Conservation (phyloP, 768 basidiomycete genomes). For the Fomitopsis pulvina region DNA sequence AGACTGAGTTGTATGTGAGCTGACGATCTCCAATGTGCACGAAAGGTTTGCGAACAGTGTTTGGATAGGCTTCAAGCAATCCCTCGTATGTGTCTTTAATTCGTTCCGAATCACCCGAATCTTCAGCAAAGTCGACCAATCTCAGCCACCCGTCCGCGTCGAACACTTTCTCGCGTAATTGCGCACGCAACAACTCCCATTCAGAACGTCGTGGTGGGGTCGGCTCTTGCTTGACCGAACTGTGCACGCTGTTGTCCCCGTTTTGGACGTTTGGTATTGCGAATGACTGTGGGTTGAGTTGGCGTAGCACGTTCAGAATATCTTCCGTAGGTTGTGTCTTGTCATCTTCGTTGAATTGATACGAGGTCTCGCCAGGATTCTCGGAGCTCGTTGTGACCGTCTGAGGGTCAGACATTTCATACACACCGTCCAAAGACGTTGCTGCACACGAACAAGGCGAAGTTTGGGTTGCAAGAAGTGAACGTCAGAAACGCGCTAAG, state of each 20-base stretch:
- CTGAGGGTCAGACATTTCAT: conserved; percentile 10
- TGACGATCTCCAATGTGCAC: conserved; percentile 19
- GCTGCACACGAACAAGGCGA: neutral
- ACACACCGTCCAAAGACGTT: neutral
- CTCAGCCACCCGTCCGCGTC: conserved; percentile 77
- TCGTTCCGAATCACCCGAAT: conserved; percentile 68
- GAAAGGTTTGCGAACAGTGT: conserved; percentile 63
- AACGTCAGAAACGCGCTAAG: neutral
- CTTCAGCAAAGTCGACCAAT: conserved; percentile 72
- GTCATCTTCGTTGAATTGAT: conserved; percentile 1
- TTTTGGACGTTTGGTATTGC: conserved; percentile 21
- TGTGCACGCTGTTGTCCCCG: conserved; percentile 12
- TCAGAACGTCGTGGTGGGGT: conserved; percentile 42
- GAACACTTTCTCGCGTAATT: conserved; percentile 60
- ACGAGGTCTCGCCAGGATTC: conserved; percentile 3
- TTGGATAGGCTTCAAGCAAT: conserved; percentile 81
- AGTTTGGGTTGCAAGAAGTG: neutral
- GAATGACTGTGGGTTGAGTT: conserved; percentile 25
- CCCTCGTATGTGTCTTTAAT: conserved; percentile 79
- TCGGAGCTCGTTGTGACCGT: neutral
- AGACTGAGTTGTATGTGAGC: conserved; percentile 38
- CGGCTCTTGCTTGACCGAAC: conserved; percentile 7
- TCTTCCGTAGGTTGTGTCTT: conserved; percentile 32
- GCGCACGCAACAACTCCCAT: conserved; percentile 56
- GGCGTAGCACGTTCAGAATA: conserved; percentile 29